These are phyloP conservation scores for Citrus maxima DNA, from an alignment of 345 rosid genomes.

Conservation along the genomic window DNA sequence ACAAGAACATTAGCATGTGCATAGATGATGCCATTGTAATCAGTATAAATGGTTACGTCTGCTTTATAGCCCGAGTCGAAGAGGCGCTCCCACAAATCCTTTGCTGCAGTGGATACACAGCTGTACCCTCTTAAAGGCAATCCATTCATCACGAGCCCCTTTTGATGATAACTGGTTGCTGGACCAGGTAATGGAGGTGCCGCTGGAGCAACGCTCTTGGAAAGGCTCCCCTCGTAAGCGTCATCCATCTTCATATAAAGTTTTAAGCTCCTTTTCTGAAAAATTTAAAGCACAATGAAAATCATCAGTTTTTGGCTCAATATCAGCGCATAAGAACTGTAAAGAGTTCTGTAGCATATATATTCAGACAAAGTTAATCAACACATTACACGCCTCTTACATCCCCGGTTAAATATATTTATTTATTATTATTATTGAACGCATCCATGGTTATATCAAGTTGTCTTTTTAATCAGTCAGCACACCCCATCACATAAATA, in stretches of 20 bases:
- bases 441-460: too few relatives aligned
- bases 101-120: conserved; percentile 36
- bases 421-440: too few relatives aligned
- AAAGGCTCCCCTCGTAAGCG: background rate
- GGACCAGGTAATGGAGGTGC: conserved; percentile 59
- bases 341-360: background rate
- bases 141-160: conserved; percentile 11
- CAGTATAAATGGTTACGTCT: conserved; percentile 55
- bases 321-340: background rate
- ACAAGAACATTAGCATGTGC: conserved; percentile 79
- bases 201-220: conserved; percentile 25
- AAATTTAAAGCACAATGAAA: background rate
- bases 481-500: too few relatives aligned
- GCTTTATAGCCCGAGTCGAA: conserved; percentile 73
- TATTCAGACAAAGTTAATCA: background rate
- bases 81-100: conserved; percentile 65
- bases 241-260: conserved; percentile 15
- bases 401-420: too few relatives aligned
- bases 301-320: background rate
- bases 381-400: background rate
- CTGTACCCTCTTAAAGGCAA: conserved; percentile 19
- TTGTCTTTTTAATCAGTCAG: too few relatives aligned
- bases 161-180: conserved; percentile 15
- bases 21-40: conserved; percentile 44
- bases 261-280: conserved; percentile 4